phyloP scores from a whole-genome alignment of 371 early-diverging fungal species.

The Lichtheimia ornata region DNA sequence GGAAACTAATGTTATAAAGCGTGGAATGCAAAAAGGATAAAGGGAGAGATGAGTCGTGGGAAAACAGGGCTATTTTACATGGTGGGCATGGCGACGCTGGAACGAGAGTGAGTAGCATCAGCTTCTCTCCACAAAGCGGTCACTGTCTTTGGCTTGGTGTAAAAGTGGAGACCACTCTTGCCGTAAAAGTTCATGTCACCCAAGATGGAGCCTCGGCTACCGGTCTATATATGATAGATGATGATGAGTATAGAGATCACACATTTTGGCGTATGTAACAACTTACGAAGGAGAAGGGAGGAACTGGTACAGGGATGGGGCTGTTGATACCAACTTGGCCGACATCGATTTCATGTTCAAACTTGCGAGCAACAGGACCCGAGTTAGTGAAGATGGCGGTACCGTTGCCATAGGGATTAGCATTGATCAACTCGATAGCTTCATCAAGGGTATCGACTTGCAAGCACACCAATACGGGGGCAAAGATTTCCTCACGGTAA shows the following conservation, averaged over 20 bases:
- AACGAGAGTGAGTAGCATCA: constrained; percentile 50
- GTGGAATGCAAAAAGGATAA: no score
- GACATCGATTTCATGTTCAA: constrained; percentile 87
- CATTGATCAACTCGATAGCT: constrained; percentile 90
- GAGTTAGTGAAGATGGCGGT: constrained; percentile 94
- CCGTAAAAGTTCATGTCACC: constrained; percentile 97
- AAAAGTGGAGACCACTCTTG: constrained; percentile 81
- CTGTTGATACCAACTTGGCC: constrained; percentile 94
- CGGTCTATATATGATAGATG: constrained; percentile 57
- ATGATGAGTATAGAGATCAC: background rate
- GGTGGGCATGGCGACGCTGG: constrained; percentile 28
- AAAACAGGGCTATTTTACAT: constrained; percentile 7
- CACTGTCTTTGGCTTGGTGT: constrained; percentile 93
- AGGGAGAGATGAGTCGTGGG: no score
- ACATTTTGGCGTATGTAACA: background rate
- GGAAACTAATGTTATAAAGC: no score
- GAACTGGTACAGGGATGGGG: constrained; percentile 96
- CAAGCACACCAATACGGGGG: constrained; percentile 89
- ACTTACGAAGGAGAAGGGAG: constrained; percentile 89
- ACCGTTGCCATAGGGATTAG: constrained; percentile 95
- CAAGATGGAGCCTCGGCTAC: constrained; percentile 87
- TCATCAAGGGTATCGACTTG: constrained; percentile 88
- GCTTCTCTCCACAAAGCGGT: constrained; percentile 92
- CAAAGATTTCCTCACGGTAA: constrained; percentile 97
- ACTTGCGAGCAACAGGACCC: constrained; percentile 88